Evolutionary conservation across 2,329 filamentous ascomycete species (phyloP), one percentile per base, ranked within the genome.

Genomic region (Cytospora piceicola): DNA sequence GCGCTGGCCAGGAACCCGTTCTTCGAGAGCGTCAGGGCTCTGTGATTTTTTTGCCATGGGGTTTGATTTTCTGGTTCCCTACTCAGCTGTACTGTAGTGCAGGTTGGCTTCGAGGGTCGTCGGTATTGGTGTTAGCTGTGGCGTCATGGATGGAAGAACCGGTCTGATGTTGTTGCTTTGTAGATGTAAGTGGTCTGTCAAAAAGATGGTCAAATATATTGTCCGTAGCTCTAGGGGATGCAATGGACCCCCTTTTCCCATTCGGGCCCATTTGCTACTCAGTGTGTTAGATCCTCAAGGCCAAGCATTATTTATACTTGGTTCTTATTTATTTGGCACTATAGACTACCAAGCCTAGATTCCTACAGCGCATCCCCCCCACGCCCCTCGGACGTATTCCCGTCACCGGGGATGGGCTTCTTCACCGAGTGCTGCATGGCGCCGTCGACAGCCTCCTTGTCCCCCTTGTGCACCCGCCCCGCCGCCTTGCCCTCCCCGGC

Each of bases 1-100:
- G 88, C 86, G 73, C 71, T 90, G 66, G 73, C 85, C 55, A 81
- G 79, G 8, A 90, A 90, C 68, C 87, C 87, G 0, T 94, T 94
- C 74, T 94, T 94, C 73, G 83, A 90, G 71, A 85, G 85, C 11
- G 80, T 88, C 51, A 85, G 85, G 77, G 79, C 83, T 11, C 72
- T 88, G 71, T 86, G 73, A 78, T 39, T 34, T 67, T 27, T n/a
- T 24, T 49, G 46, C 22, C 14, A 11, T 24, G 46, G 46, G 46
- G 22, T 12, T 49, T 46, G 32, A 7, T n/a, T 22, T 46, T 46
- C 20, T 46, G 42, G 20, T 4, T 9, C 0, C 17, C n/a, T 20
- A 8, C 39, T 46, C 3, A 9, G 22, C 0, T 46, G 39, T 17
- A 1, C 42, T 46, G 42, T 46, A 46, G 20, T 22, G 42, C 11